A percentile compares a stretch with the other conserved stretches of the same genome.
Evolutionary conservation across 1,139 yeast genomes (phyloP).

Genomic region (Sugiyamaella paludigena): DNA sequence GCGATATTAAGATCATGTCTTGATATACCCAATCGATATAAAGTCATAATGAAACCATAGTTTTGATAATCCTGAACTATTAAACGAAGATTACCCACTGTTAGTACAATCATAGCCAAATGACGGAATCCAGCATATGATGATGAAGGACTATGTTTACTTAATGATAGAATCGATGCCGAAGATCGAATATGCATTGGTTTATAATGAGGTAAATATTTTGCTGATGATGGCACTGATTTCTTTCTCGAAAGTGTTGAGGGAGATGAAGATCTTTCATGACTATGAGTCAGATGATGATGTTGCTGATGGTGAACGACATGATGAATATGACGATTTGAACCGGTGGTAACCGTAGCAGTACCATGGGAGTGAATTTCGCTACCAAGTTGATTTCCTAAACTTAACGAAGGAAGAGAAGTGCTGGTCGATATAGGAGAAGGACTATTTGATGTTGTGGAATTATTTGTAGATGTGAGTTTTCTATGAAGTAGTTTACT

Average conservation of each 20-base stretch:
- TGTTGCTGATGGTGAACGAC: neutral
- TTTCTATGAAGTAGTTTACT: conserved; percentile 6
- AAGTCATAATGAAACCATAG: conserved; percentile 38
- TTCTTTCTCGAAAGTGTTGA: neutral
- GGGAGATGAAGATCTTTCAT: neutral
- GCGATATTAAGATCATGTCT: conserved; percentile 33
- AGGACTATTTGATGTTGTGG: no score
- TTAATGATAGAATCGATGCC: conserved; percentile 26
- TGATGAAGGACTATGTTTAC: conserved; percentile 16
- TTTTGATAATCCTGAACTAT: conserved; percentile 39
- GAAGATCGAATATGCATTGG: conserved; percentile 24
- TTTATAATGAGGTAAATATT: conserved; percentile 24
- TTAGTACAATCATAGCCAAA: conserved; percentile 40
- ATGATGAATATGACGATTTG: neutral
- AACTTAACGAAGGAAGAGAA: neutral
- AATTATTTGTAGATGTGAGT: neutral
- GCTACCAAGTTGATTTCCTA: conserved; percentile 1
- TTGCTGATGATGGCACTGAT: neutral
- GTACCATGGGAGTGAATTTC: neutral
- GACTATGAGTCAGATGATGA: no score
- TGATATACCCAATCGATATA: conserved; percentile 37
- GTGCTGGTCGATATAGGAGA: neutral
- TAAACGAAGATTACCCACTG: conserved; percentile 42
- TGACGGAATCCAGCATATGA: conserved; percentile 42
- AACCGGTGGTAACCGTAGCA: no score